Conservation (phyloP, 2,329 filamentous ascomycete genomes). For the Nigrospora sphaerica region DNA sequence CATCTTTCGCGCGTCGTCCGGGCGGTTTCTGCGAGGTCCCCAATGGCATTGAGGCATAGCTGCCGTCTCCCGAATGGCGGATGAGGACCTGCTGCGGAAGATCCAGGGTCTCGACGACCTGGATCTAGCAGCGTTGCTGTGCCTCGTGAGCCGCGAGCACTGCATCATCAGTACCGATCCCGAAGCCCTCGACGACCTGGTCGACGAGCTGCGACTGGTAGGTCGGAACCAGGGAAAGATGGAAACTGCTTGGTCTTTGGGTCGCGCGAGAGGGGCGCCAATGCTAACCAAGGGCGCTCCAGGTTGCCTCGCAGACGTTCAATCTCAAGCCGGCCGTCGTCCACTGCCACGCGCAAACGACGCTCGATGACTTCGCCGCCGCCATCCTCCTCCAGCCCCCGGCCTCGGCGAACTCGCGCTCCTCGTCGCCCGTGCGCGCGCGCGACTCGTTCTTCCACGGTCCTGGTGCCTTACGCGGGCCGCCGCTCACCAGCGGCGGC, state of each 20-base stretch:
- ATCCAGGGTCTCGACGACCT: constrained; percentile 78
- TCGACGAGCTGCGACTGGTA: constrained; percentile 67
- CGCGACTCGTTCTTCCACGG: background rate
- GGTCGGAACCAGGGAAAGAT: background rate
- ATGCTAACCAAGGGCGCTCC: background rate
- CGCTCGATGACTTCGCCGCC: constrained; percentile 73
- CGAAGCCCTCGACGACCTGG: constrained; percentile 57
- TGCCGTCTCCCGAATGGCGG: constrained; percentile 43
- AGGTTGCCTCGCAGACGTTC: constrained; percentile 67
- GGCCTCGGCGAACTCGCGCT: constrained; percentile 14
- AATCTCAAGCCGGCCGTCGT: constrained; percentile 63
- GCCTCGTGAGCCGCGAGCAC: constrained; percentile 74
- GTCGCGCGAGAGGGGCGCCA: too few species aligned
- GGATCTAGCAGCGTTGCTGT: constrained; percentile 79
- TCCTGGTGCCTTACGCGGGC: background rate
- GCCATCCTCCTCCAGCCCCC: constrained; percentile 44
- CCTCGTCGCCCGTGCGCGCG: constrained; percentile 14
- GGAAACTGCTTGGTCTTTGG: too few species aligned
- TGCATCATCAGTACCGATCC: constrained; percentile 75
- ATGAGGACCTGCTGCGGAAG: constrained; percentile 55
- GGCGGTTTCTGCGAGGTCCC: background rate
- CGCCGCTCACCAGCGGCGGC: constrained; percentile 7
- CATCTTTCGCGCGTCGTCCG: too few species aligned
- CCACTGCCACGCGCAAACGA: constrained; percentile 65
- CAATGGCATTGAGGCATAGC: constrained; percentile 7